Conservation (phyloP, 116 monocot species). For the Papilionanthe hybrid region DNA sequence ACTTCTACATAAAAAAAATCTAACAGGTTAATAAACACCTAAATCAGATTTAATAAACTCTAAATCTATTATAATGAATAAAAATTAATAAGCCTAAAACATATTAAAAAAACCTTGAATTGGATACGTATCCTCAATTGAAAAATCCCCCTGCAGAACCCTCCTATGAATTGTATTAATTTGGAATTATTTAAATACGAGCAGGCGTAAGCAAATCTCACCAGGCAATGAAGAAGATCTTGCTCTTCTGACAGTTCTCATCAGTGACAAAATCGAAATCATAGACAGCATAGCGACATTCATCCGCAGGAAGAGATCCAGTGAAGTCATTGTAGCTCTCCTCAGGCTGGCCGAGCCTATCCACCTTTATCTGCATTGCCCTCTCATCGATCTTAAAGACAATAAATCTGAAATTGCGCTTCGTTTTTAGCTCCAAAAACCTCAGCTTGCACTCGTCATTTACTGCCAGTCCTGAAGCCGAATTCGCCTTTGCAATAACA, state of each 20-base stretch:
- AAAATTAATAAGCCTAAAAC: too few relatives aligned
- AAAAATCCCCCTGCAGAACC: too few relatives aligned
- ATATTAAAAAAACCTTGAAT: too few relatives aligned
- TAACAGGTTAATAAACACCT: too few relatives aligned
- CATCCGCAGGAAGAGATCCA: conserved; percentile 20
- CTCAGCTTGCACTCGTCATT: conserved; percentile 45
- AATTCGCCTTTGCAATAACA: conserved; percentile 21
- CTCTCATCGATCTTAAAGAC: conserved; percentile 46
- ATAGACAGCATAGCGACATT: conserved; percentile 50
- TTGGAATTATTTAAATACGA: background rate
- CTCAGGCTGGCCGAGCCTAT: conserved; percentile 37
- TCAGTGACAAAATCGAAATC: conserved; percentile 50
- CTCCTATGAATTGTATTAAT: too few relatives aligned
- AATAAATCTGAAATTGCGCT: conserved; percentile 40
- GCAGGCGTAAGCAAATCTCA: background rate
- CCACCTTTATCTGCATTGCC: conserved; percentile 37
- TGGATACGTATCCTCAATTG: too few relatives aligned
- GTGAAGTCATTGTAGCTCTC: conserved; percentile 48
- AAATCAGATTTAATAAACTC: too few relatives aligned
- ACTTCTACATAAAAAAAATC: too few relatives aligned
- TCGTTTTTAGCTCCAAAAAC: conserved; percentile 44
- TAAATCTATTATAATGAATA: too few relatives aligned
- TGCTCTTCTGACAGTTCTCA: conserved; percentile 53
- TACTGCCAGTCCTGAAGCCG: conserved; percentile 38
- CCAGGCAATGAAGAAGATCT: conserved; percentile 39